Base-by-base conservation (phyloP, 805 yeast species). In the Isabelozyma rhagii region DNA sequence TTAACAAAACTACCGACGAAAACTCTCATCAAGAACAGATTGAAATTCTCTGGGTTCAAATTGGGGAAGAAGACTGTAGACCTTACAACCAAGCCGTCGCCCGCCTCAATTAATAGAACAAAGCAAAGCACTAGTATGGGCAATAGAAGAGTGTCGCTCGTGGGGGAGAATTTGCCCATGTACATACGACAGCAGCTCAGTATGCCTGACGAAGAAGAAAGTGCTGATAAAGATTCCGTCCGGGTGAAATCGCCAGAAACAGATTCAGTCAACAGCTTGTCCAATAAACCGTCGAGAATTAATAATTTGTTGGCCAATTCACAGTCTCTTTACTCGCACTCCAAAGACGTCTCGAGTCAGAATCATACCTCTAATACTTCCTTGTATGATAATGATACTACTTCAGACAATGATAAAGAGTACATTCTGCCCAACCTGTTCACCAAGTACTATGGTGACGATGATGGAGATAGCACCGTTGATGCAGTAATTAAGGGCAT, bases 381-480 rank as follows among this genome's bases (percentile, higher is more conserved):
- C 10, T 44, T n/a, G 21, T 11, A 10, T 39, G 15, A 17, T 14
- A 51, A 47, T 13, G 51, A 51, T 18, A 51, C 55, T 5, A 54
- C 55, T 27, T 55, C 51, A 38, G 50, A 48, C 21, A 52, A 49
- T 15, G 72, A 69, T 43, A 65, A 59, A 46, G 75, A 72, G 51
- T 72, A 73, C 51, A 63, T 72, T 18, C 75, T 69, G 75, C 77
- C 78, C 10, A 62, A 62, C 44, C 69, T 64, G 69, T 55, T 72
- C 43, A 64, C 71, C 3, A 58, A 58, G 41, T 66, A 61, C 44
- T 63, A 63, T 42, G 72, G 60, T 9, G 61, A 59, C 10, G 63
- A 61, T 17, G 57, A 51, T 4, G 29, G 14, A 21, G 58, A 56
- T 21, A 21, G 25, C 6, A 60, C 54, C 17, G 62, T 58, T 8